Base-by-base conservation (phyloP, 2,329 filamentous ascomycete species). In the Microdochium paspali region DNA sequence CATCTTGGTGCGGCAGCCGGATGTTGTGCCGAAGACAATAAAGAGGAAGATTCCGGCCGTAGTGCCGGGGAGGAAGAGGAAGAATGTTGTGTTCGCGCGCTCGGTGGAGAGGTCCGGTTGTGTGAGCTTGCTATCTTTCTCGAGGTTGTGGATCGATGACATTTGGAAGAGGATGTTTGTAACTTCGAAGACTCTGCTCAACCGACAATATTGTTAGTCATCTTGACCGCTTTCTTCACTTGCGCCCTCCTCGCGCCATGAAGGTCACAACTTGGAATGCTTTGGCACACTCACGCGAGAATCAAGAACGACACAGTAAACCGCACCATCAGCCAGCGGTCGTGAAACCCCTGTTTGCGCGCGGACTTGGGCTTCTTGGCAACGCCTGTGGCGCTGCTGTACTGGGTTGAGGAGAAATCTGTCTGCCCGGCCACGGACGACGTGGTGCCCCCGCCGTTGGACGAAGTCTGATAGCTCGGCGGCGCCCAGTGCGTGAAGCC, bases 81-180 rank as follows among this genome's bases (percentile, higher is more conserved):
- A 53, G 15, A 55, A 46, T 2, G 49, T 51, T 10, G 48, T 30
- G 23, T 43, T 51, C 5, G 52, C 53, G 23, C 52, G 50, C 20
- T 46, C 50, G 18, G 48, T 35, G 25, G 46, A 48, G 4, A 50
- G 30, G 26, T 55, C 53, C 3, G 53, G 48, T 23, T 44, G 46
- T 7, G 21, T 26, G 23, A 46, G 43, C 7, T 24, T 35, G 13
- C 31, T 24, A 26, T 54, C 53, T 10, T 48, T 51, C n/a, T 44
- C 46, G 44, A 50, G 50, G 46, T 59, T 59, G 15, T 50, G 44
- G 1, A 56, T 45, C 4, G 57, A 52, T 24, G 52, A 56, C 18
- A 57, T n/a, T 28, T 60, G 58, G 40, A 60, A 60, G 1, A 60
- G 52, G 1, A 51, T 56, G 42, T 60, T 60, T 4, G 57, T 60